Base-by-base conservation (phyloP, 768 basidiomycete genomes). In the Pleurotus platypus region DNA sequence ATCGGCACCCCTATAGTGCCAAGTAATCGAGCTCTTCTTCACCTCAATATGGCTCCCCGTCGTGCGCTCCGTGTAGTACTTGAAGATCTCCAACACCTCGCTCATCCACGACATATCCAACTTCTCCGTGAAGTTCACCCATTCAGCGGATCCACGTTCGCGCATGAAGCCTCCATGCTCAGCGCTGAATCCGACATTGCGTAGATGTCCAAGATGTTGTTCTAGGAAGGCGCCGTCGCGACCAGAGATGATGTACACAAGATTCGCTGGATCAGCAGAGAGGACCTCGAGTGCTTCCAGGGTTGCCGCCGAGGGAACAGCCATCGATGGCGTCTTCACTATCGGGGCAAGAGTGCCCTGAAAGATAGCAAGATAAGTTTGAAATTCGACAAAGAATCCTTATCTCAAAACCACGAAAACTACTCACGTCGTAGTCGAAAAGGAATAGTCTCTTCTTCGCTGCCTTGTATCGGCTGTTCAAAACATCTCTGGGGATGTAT, bases 41-140 rank as follows among this genome's bases (percentile, higher is more conserved):
- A 89, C 78, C 79, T 99, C 96, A 59, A 98, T 93, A 65, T 90
- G 89, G 62, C 90, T 90, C n/a, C 96, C 96, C 37, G 93, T 92
- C 63, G 96, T 99, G 51, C 96, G 78, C 83, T 96, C 94, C 15
- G 93, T 96, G 73, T 96, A 96, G 73, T 96, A 98, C 71, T 82
- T 84, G 74, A 99, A 99, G 49, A 99, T 88, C 75, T 98, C 94
- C 64, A 87, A 83, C 27, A 97, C 96, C 74, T 99, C 96, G 53
- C 72, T 77, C 90, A 96, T 94, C 96, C 96, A 99, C 61, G 84
- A 84, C 96, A 98, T 98, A 74, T 99, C 95, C 67, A 99, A 70
- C 60, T 79, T 81, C 70, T 87, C 83, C n/a, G 95, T 97, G 68
- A 97, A 90, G 67, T 94, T 94, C 60, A 75, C 77, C 92, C 96